Percentiles rank a stretch among this genome's conserved stretches.
These are phyloP conservation scores for Aspergillus viridinutans DNA, from an alignment of 2,329 filamentous ascomycete genomes.

Conservation along the genomic window DNA sequence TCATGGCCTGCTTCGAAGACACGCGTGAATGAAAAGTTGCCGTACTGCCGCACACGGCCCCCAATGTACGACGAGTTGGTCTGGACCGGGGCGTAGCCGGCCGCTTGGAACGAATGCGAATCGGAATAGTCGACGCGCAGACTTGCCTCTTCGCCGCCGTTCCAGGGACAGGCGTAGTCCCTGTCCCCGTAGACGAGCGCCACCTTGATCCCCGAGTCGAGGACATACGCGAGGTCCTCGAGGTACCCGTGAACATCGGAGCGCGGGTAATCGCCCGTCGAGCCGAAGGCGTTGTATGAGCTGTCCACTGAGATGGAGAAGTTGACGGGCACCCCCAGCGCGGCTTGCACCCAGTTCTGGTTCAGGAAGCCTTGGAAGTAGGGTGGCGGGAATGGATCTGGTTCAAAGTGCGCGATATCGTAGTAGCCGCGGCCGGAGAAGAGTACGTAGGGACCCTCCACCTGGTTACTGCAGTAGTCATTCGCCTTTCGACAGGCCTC, in stretches of 20 bases:
- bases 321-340: conserved; percentile 58
- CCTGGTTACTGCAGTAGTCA: conserved; percentile 41
- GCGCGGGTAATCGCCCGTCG: conserved; percentile 47
- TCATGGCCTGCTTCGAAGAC: conserved; percentile 48
- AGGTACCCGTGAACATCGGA: conserved; percentile 41
- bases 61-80: conserved; percentile 43
- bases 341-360: conserved; percentile 52
- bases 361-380: conserved; percentile 56
- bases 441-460: conserved; percentile 44
- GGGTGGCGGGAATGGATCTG: conserved; percentile 51
- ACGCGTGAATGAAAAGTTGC: conserved; percentile 47
- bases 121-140: conserved; percentile 46
- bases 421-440: conserved; percentile 50
- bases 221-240: conserved; percentile 42
- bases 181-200: conserved; percentile 56
- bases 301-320: conserved; percentile 46
- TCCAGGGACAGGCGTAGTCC: conserved; percentile 56
- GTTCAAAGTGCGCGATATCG: conserved; percentile 51
- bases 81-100: conserved; percentile 48
- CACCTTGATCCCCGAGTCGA: conserved; percentile 56
- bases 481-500: conserved; percentile 43
- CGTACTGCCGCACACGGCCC: conserved; percentile 45
- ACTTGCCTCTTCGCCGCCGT: conserved; percentile 52
- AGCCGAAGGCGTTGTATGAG: conserved; percentile 45
- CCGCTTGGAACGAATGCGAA: conserved; percentile 43